Evolutionary conservation across 2,329 filamentous ascomycete genomes (phyloP).

Genomic region (Acrodontium crateriforme): DNA sequence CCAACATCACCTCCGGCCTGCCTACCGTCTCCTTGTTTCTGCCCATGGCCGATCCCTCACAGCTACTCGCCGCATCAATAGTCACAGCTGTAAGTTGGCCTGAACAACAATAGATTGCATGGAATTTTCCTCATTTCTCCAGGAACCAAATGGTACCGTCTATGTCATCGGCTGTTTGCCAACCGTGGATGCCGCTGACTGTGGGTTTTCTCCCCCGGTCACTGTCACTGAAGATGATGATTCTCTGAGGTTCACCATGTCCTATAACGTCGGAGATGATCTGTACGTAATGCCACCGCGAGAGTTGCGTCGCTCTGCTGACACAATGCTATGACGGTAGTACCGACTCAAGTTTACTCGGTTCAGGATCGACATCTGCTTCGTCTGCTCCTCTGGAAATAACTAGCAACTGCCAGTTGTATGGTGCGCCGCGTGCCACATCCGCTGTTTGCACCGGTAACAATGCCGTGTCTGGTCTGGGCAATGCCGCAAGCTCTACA

Average conservation of each 20-base stretch:
- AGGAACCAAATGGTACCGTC: slow-evolving; percentile 13
- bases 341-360: too few relatives aligned
- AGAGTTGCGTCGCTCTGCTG: too few relatives aligned
- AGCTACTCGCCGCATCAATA: slow-evolving; percentile 8
- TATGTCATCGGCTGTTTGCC: slow-evolving; percentile 14
- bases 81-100: slow-evolving; percentile 10
- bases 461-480: slow-evolving; percentile 11
- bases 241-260: slow-evolving; percentile 12
- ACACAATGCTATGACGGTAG: too few relatives aligned
- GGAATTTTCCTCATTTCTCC: neutral
- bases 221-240: slow-evolving; percentile 19
- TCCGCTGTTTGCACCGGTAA: slow-evolving; percentile 12
- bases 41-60: slow-evolving; percentile 4
- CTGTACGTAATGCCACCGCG: too few relatives aligned
- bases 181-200: slow-evolving; percentile 7
- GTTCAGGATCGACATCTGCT: too few relatives aligned
- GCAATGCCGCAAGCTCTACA: slow-evolving; percentile 14
- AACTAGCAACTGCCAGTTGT: slow-evolving; percentile 13
- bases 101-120: neutral
- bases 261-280: slow-evolving; percentile 4
- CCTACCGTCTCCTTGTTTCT: slow-evolving; percentile 7
- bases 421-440: slow-evolving; percentile 8
- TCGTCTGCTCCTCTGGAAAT: too few relatives aligned
- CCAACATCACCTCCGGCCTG: too few relatives aligned
- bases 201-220: slow-evolving; percentile 13